These are phyloP conservation scores for Chrysosporium queenslandicum DNA, from an alignment of 2,329 filamentous ascomycete genomes.

Conservation along the genomic window DNA sequence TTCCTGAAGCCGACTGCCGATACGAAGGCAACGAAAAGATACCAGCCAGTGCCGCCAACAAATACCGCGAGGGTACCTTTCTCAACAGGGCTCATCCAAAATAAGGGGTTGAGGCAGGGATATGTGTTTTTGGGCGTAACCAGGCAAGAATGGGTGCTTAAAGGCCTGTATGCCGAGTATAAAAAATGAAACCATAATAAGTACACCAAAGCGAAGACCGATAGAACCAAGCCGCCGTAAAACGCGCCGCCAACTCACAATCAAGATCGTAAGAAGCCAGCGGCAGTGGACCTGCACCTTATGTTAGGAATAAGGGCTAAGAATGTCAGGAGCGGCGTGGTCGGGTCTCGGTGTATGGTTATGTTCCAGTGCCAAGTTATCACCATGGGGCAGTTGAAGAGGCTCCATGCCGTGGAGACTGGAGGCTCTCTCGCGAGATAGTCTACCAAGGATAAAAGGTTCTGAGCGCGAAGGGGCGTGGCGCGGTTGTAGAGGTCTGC, in stretches of 20 bases:
- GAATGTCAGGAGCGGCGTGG: not conserved
- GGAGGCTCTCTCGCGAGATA: not conserved
- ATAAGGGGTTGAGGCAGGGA: not conserved
- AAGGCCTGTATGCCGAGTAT: not conserved
- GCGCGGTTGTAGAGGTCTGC: constrained; percentile 27
- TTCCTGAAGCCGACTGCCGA: too few species aligned
- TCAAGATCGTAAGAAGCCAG: not conserved
- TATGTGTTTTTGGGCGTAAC: not conserved
- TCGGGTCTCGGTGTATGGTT: not conserved
- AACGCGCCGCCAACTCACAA: not conserved
- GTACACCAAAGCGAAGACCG: not conserved
- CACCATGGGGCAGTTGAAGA: not conserved
- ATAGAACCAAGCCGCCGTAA: not conserved
- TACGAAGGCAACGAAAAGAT: not conserved
- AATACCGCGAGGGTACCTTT: not conserved
- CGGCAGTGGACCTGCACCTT: not conserved
- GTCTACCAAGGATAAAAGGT: constrained; percentile 27
- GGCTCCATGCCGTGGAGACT: constrained; percentile 1
- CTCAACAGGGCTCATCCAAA: not conserved
- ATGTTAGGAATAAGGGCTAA: not conserved
- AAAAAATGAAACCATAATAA: not conserved
- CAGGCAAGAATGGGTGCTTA: not conserved
- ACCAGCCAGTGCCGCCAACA: not conserved
- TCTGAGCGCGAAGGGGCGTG: constrained; percentile 38
- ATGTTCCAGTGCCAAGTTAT: not conserved